Evolutionary conservation across 306 rosid species (phyloP).

Genomic region (Betula pendula): DNA sequence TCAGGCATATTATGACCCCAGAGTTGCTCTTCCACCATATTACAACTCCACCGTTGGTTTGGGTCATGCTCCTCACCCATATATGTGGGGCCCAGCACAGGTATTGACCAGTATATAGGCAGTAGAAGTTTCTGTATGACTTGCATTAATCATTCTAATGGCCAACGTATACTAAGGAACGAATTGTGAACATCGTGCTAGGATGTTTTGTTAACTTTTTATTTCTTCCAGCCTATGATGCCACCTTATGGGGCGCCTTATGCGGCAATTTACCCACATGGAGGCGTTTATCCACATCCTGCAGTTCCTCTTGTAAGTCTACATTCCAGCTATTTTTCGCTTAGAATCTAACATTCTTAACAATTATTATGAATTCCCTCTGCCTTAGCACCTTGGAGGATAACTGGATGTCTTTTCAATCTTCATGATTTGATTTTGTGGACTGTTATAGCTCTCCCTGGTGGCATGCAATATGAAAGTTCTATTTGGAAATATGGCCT

Average conservation of each 20-base stretch:
- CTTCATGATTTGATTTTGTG: constrained; percentile 12
- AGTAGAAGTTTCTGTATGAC: constrained; percentile 18
- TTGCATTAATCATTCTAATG: constrained; percentile 8
- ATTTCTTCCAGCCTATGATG: constrained; percentile 74
- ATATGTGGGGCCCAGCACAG: constrained; percentile 98
- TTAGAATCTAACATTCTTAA: not conserved
- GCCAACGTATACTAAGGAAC: no score
- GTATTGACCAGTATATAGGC: constrained; percentile 37
- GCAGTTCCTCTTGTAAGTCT: constrained; percentile 70
- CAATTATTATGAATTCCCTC: not conserved
- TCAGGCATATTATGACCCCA: constrained; percentile 93
- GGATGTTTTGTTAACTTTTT: constrained; percentile 28
- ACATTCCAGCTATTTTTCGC: constrained; percentile 14
- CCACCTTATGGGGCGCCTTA: constrained; percentile 87
- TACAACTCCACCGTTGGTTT: constrained; percentile 72
- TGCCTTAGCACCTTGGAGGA: constrained; percentile 1
- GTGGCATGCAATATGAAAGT: not conserved
- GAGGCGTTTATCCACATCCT: constrained; percentile 81
- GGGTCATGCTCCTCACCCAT: constrained; percentile 90
- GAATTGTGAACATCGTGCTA: constrained; percentile 3
- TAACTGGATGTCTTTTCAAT: constrained; percentile 20
- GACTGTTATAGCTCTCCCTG: not conserved
- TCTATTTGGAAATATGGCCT: constrained; percentile 12
- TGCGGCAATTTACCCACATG: constrained; percentile 84
- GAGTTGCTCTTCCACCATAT: constrained; percentile 79